These are phyloP conservation scores for Gloeophyllum trabeum DNA, from an alignment of 768 basidiomycete species.

Conservation along the genomic window DNA sequence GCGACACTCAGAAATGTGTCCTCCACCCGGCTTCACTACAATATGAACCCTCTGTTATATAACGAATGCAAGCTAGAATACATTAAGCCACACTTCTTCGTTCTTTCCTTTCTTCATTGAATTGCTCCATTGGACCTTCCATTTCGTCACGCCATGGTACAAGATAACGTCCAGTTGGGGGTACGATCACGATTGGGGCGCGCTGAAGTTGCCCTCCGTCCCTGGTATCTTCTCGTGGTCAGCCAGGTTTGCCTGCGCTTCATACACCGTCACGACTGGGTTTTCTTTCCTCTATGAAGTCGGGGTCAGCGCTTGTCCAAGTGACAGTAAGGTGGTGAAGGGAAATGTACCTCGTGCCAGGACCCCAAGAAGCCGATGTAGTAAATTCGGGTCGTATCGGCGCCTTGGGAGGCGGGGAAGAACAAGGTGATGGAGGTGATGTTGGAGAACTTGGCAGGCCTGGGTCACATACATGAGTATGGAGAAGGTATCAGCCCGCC, in stretches of 20 bases:
- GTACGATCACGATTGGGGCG: constrained; percentile 28
- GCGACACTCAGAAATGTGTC: too few relatives aligned
- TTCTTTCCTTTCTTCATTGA: too few relatives aligned
- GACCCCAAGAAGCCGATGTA: constrained; percentile 81
- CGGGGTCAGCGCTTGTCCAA: constrained; percentile 43
- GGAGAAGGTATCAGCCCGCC: neutral
- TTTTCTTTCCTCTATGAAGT: too few relatives aligned
- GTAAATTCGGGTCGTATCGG: constrained; percentile 65
- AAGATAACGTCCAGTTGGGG: too few relatives aligned
- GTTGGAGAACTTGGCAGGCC: constrained; percentile 80
- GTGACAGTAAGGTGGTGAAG: neutral
- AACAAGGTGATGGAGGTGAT: constrained; percentile 75
- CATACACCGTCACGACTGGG: constrained; percentile 81
- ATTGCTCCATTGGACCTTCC: too few relatives aligned
- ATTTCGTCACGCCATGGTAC: too few relatives aligned
- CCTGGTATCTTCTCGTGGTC: constrained; percentile 85
- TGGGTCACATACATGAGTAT: constrained; percentile 16
- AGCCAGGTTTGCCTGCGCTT: constrained; percentile 75
- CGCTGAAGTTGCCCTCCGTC: constrained; percentile 47
- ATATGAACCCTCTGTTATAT: too few relatives aligned
- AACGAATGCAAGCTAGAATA: too few relatives aligned
- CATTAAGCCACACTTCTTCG: too few relatives aligned
- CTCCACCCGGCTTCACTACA: too few relatives aligned
- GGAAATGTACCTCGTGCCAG: constrained; percentile 52
- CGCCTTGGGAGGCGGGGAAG: constrained; percentile 72